Evolutionary conservation across 1,139 yeast genomes (phyloP), one percentile per base, ranked within the genome.

Genomic region (Pichia sp.): DNA sequence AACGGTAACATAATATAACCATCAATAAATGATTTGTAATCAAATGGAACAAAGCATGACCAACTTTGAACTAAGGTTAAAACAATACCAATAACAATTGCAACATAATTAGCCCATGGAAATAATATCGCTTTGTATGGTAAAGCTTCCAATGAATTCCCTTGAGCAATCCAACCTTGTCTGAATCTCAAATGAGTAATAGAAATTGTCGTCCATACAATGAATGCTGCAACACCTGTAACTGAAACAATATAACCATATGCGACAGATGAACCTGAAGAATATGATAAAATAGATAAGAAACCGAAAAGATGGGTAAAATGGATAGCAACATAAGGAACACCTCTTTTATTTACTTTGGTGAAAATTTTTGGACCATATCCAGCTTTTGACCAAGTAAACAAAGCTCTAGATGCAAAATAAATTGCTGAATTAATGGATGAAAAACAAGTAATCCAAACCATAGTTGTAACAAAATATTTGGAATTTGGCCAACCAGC

Each of bases 21-120:
- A 58, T 80, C 87, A 35, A 82, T 80, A 60, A 80, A 82, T 49
- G 70, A 67, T 29, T 73, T 78, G 6, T 78, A 81, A 45, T 70
- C 68, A 54, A 79, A 82, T 0, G 89, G 87, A 45, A 70, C 69
- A 54, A 82, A 74, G 37, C 72, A 68, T 1, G 82, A 67, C 87
- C 87, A 82, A 3, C 87, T 85, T 60, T 82, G 87, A 31, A 82
- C 76, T 26, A 82, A 61, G 2, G 77, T 81, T 51, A 82, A 66
- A 48, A 81, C 71, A 2, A 70, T 51, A 55, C 78, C 80, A 40
- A 78, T 62, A 0, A 63, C 53, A 7, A 81, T 64, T 2, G 83
- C 82, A 39, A 76, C 55, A 40, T 68, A 66, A 3, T 82, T 78
- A 28, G 71, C 64, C 55, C 62, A 66, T 2, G 89, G 87, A 56